Base-by-base conservation (phyloP, 1,284 basidiomycete species). In the Ustilago curta region DNA sequence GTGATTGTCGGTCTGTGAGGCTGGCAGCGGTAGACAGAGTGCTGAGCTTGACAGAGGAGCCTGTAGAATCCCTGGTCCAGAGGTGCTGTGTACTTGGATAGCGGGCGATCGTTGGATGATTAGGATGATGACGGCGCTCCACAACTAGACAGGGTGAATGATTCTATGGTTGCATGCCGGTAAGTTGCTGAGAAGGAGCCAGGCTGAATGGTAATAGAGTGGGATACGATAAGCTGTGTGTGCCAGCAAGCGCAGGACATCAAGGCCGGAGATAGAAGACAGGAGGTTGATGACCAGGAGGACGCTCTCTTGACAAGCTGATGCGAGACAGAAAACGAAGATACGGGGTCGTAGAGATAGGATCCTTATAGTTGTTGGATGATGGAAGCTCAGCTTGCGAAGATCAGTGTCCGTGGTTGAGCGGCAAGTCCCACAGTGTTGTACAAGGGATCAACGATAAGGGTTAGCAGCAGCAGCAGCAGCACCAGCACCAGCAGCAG, bases 161-260 rank as follows among this genome's bases (percentile, higher is more conserved):
- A 2, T 14, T 32, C 47, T 42, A 65, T 37, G 50, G 63, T 19
- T 44, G 35, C 63, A 65, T 65, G 44, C 44, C 56, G 63, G 19
- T 12, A n/a, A 47, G 1, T 27, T 25, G 16, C 5, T 23, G 43
- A 47, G 19, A 37, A 37, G 19, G 37, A 45, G 25, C 19, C 42
- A 23, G 14, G 11, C 40, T 44, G 32, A 25, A 23, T 19, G 25
- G 52, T 44, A n/a, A 25, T 21, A 39, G 16, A 14, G 23, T n/a
- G 16, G 16, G 21, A 40, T 14, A 49, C 47, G 18, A 48, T n/a
- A 19, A 19, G 48, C 14, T 50, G 32, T 4, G 19, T n/a, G 21
- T 7, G 21, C 49, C 19, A 39, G 4, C 27, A 25, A 45, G 23
- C 43, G 23, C 23, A 9, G 25, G 8, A 5, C 43, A 45, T 45